Conservation (phyloP, 2,329 filamentous ascomycete species). For the Curvularia spicifera region DNA sequence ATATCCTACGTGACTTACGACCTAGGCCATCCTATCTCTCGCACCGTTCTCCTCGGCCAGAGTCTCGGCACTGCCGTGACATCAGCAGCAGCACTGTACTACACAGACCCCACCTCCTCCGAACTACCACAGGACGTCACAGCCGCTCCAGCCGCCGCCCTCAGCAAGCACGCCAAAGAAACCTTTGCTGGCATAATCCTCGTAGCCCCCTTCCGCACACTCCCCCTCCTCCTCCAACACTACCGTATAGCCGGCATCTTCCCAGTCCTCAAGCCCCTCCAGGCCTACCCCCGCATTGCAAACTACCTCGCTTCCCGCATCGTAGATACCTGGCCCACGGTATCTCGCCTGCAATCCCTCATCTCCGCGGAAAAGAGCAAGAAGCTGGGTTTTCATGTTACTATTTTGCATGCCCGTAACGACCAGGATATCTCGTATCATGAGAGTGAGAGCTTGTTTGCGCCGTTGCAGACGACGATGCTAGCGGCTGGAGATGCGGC, state of each 20-base stretch:
- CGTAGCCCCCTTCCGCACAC: conserved; percentile 77
- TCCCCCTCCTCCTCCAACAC: conserved; percentile 74
- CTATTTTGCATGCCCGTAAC: conserved; percentile 79
- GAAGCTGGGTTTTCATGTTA: conserved; percentile 48
- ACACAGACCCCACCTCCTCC: conserved; percentile 53
- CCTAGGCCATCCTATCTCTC: conserved; percentile 69
- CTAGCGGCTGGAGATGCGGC: conserved; percentile 31
- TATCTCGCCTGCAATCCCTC: conserved; percentile 66
- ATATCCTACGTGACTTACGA: conserved; percentile 73
- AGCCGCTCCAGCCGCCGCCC: conserved; percentile 30
- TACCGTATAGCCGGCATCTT: conserved; percentile 81
- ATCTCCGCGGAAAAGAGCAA: conserved; percentile 5
- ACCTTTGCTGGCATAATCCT: conserved; percentile 79
- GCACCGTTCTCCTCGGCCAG: conserved; percentile 83
- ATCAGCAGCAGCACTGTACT: conserved; percentile 74
- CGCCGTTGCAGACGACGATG: conserved; percentile 35
- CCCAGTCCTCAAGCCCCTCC: conserved; percentile 78
- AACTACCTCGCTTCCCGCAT: conserved; percentile 67
- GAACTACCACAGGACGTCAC: conserved; percentile 27
- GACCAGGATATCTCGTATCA: conserved; percentile 82
- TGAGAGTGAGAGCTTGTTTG: conserved; percentile 58
- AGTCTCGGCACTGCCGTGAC: conserved; percentile 88
- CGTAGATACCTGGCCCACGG: conserved; percentile 82
- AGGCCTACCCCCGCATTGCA: conserved; percentile 68
- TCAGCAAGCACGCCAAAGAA: background rate